phyloP scores from a whole-genome alignment of 2,329 filamentous ascomycete genomes.

The Parastagonospora nodorum region DNA sequence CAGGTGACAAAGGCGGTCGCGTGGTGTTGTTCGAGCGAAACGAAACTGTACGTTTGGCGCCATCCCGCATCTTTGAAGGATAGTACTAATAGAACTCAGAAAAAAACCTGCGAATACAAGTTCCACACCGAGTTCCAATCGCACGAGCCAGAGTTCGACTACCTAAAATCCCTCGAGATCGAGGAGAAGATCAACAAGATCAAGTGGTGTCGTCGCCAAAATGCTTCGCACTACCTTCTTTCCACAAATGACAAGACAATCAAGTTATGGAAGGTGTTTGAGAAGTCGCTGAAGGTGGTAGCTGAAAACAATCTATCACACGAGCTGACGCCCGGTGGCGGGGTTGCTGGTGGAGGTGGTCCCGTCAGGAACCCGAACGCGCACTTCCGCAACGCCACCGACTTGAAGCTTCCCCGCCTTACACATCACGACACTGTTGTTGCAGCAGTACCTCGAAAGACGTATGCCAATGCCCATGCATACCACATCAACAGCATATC shows the following conservation, averaged over 20 bases:
- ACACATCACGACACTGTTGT: conserved; percentile 99
- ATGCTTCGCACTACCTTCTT: conserved; percentile 95
- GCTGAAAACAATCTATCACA: conserved; percentile 98
- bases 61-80: background rate
- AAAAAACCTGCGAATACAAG: conserved; percentile 99
- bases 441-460: conserved; percentile 91
- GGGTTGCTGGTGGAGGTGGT: conserved; percentile 74
- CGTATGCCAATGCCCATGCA: conserved; percentile 96
- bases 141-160: conserved; percentile 99
- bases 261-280: conserved; percentile 99
- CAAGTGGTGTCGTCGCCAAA: conserved; percentile 98
- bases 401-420: conserved; percentile 91
- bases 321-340: conserved; percentile 80
- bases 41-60: conserved; percentile 73
- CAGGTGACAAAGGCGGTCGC: conserved; percentile 85
- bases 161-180: conserved; percentile 98
- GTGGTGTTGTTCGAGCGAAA: conserved; percentile 91
- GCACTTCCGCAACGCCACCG: conserved; percentile 78
- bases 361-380: conserved; percentile 73
- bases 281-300: conserved; percentile 98
- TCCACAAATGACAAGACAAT: conserved; percentile 99
- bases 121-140: conserved; percentile 99
- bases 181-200: conserved; percentile 99
- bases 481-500: conserved; percentile 99
- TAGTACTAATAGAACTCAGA: conserved; percentile 59